Percentiles rank a stretch among this genome's conserved stretches.
Evolutionary conservation across 371 early-diverging fungal species (phyloP).

Genomic region (Batrachochytrium dendrobatidis): DNA sequence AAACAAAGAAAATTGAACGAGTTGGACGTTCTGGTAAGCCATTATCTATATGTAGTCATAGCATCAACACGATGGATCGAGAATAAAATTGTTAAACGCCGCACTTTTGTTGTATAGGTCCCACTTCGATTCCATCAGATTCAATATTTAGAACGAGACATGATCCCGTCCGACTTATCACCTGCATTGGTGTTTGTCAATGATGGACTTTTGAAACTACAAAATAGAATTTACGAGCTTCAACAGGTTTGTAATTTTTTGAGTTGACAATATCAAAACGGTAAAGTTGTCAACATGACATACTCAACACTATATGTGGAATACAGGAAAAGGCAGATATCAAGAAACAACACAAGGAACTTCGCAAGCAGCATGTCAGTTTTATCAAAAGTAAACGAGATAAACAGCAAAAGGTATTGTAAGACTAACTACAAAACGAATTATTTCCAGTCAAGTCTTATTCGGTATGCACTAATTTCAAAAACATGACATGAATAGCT

Average conservation of each 20-base stretch:
- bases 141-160: conserved; percentile 31
- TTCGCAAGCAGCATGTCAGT: conserved; percentile 42
- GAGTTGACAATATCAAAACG: not conserved
- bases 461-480: not conserved
- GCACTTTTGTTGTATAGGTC: too few relatives aligned
- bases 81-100: not conserved
- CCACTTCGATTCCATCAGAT: conserved; percentile 44
- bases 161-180: conserved; percentile 33
- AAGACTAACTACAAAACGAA: too few relatives aligned
- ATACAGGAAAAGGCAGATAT: conserved; percentile 49
- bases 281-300: not conserved
- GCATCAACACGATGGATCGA: not conserved
- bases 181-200: conserved; percentile 42
- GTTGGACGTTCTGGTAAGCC: conserved; percentile 41
- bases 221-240: conserved; percentile 40
- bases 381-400: conserved; percentile 41
- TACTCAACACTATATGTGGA: not conserved
- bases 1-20: conserved; percentile 54
- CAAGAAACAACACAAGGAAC: conserved; percentile 44
- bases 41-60: not conserved
- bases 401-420: conserved; percentile 36
- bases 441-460: not conserved
- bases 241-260: conserved; percentile 35
- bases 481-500: conserved; percentile 29
- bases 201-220: conserved; percentile 33